phyloP scores from a whole-genome alignment of 805 yeast genomes.

The Myxozyma mucilagina region DNA sequence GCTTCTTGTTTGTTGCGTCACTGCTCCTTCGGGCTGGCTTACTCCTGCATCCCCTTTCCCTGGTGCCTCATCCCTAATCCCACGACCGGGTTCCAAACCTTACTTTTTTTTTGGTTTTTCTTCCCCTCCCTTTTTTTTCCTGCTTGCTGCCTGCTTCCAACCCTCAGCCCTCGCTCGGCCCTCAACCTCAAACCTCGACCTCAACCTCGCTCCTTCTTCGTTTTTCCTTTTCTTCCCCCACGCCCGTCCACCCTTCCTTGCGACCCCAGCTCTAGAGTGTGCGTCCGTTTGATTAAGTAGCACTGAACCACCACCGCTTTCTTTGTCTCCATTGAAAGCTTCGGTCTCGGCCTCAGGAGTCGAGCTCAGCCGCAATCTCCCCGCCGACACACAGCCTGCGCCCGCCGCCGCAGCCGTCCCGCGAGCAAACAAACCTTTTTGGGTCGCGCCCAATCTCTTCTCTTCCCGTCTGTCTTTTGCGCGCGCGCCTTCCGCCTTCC shows the following conservation, averaged over 20 bases:
- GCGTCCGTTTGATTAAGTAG: too few species aligned
- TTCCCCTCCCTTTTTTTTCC: constrained; percentile 2
- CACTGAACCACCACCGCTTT: too few species aligned
- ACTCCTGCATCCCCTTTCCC: too few species aligned
- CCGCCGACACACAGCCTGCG: too few species aligned
- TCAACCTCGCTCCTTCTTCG: background rate
- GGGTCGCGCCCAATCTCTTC: background rate
- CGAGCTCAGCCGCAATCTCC: too few species aligned
- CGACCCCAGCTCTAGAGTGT: background rate
- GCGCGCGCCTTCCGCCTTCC: background rate
- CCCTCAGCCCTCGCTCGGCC: background rate
- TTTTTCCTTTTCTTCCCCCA: background rate
- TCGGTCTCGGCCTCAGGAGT: too few species aligned
- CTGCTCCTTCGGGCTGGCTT: too few species aligned
- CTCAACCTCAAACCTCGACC: background rate
- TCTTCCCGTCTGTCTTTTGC: background rate
- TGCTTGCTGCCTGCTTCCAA: background rate
- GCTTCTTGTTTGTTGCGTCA: too few species aligned
- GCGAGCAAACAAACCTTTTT: background rate
- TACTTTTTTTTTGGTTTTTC: background rate
- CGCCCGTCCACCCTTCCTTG: background rate
- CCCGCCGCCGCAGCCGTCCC: constrained; percentile 2
- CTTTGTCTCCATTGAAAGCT: too few species aligned
- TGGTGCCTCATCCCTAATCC: background rate
- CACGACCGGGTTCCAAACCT: background rate